Conservation (phyloP, 2,329 filamentous ascomycete genomes). For the Aspergillus brunneoviolaceus region DNA sequence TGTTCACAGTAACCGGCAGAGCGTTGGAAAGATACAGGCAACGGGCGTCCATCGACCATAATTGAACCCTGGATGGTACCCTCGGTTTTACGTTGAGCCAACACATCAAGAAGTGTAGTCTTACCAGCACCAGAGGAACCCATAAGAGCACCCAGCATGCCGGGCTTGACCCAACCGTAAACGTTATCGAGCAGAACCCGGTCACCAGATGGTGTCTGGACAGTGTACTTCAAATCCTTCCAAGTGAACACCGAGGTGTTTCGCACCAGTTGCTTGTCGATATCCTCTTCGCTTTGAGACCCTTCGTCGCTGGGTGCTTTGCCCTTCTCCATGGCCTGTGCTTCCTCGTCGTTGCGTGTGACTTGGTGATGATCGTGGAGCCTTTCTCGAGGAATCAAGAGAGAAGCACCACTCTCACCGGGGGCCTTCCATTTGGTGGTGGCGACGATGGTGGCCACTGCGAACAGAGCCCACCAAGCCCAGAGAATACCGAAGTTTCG, state of each 20-base stretch:
- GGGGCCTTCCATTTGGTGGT: constrained; percentile 59
- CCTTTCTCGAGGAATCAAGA: constrained; percentile 64
- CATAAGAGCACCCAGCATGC: constrained; percentile 73
- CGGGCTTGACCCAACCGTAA: constrained; percentile 74
- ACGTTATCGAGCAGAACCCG: constrained; percentile 65
- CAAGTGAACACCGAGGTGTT: constrained; percentile 72
- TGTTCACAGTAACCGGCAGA: constrained; percentile 69
- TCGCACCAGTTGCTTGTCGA: constrained; percentile 52
- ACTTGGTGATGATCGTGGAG: constrained; percentile 39
- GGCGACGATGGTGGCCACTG: constrained; percentile 57
- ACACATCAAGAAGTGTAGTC: constrained; percentile 69
- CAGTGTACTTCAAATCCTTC: constrained; percentile 70
- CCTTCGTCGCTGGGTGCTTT: constrained; percentile 21
- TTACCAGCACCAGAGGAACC: constrained; percentile 79
- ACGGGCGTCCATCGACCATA: constrained; percentile 62
- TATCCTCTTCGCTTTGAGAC: constrained; percentile 19
- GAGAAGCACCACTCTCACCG: constrained; percentile 53
- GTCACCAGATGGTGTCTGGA: constrained; percentile 57
- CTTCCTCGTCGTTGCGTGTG: constrained; percentile 52
- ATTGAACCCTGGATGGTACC: constrained; percentile 64
- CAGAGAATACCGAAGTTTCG: constrained; percentile 63
- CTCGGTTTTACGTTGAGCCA: constrained; percentile 67
- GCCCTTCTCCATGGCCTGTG: constrained; percentile 30
- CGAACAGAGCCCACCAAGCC: constrained; percentile 63
- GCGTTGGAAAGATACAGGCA: constrained; percentile 63